A percentile compares a stretch with the other conserved stretches of the same genome.
Conservation (phyloP, 1,284 basidiomycete species). For the Anthracocystis panici-leucophaei region DNA sequence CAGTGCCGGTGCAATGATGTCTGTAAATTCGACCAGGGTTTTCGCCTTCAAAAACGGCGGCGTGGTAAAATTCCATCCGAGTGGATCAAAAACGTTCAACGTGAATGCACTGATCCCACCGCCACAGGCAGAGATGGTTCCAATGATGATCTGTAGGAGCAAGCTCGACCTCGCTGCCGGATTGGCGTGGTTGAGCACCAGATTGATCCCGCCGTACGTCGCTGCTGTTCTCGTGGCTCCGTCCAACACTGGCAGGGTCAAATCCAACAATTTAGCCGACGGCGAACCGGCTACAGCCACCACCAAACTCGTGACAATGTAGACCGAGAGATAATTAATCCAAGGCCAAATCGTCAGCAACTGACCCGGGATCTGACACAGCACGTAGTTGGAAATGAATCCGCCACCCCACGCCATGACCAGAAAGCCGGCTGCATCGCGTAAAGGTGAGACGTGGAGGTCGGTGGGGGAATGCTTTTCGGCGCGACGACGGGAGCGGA, state of each 20-base stretch:
- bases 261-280: conserved; percentile 43
- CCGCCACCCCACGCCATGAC: conserved; percentile 65
- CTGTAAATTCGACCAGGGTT: conserved; percentile 46
- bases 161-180: conserved; percentile 30
- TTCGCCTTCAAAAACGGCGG: conserved; percentile 54
- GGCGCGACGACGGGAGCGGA: conserved; percentile 23
- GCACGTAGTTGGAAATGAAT: conserved; percentile 53
- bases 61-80: conserved; percentile 54
- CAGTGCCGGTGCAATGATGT: conserved; percentile 52
- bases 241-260: conserved; percentile 52
- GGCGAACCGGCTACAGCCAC: conserved; percentile 30
- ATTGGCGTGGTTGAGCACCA: conserved; percentile 47
- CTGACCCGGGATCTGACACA: conserved; percentile 52
- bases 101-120: conserved; percentile 60
- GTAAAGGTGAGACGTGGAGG: conserved; percentile 28
- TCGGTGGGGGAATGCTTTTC: conserved; percentile 23
- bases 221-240: conserved; percentile 56
- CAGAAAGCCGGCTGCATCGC: conserved; percentile 57
- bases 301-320: conserved; percentile 13
- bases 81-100: conserved; percentile 55
- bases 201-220: conserved; percentile 45
- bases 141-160: conserved; percentile 52
- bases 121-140: conserved; percentile 57
- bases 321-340: conserved; percentile 59
- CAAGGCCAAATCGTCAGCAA: conserved; percentile 53